A percentile compares a stretch with the other conserved stretches of the same genome.
These are phyloP conservation scores for Asterochloris sp. DNA, from an alignment of 139 green algal species.

Conservation along the genomic window DNA sequence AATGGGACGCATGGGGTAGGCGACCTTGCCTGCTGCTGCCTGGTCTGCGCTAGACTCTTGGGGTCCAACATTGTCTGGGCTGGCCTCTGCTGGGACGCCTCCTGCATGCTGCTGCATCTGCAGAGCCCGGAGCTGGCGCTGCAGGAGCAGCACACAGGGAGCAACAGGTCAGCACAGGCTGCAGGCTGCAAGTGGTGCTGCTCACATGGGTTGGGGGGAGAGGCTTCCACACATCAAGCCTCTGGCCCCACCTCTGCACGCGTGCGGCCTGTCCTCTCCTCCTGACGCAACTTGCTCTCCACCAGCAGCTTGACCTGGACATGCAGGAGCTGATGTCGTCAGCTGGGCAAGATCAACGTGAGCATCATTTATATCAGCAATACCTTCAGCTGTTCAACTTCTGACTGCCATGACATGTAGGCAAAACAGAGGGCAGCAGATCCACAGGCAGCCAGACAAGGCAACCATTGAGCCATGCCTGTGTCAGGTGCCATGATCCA, in stretches of 20 bases:
- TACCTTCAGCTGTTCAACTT: neutral
- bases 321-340: neutral
- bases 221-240: neutral
- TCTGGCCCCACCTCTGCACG: neutral
- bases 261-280: slow-evolving; percentile 9
- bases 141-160: neutral
- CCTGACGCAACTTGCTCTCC: neutral
- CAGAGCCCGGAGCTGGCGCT: neutral
- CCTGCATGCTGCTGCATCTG: neutral
- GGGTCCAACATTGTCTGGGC: slow-evolving; percentile 26
- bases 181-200: neutral
- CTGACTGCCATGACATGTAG: neutral
- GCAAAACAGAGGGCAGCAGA: neutral
- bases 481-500: too few relatives aligned
- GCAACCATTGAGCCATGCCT: neutral
- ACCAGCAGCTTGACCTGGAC: neutral
- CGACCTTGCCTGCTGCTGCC: neutral
- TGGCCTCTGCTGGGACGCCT: slow-evolving; percentile 21
- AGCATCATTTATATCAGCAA: neutral
- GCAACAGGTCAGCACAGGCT: neutral
- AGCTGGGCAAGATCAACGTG: neutral
- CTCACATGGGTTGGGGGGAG: neutral
- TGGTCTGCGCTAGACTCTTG: neutral
- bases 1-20: slow-evolving; percentile 57
- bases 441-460: neutral